phyloP scores from a whole-genome alignment of 2,329 filamentous ascomycete genomes.

The Rugonectria rugulosa region DNA sequence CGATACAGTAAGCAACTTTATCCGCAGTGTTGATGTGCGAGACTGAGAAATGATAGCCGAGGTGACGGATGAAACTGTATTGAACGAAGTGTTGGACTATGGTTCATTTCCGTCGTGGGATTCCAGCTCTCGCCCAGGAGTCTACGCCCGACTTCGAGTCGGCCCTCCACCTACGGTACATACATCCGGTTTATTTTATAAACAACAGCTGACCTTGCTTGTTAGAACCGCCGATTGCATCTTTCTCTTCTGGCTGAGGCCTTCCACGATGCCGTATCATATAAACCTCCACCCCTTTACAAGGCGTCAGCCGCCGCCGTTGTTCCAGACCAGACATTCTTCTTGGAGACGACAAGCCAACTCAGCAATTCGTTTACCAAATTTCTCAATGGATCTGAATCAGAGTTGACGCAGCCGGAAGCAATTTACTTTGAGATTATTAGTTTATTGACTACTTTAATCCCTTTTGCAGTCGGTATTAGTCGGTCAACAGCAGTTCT shows the following conservation, averaged over 20 bases:
- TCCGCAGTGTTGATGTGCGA: fast-evolving
- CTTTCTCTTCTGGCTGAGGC: constrained; percentile 58
- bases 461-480: constrained; percentile 40
- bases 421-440: constrained; percentile 53
- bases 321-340: constrained; percentile 53
- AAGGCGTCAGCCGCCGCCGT: constrained; percentile 53
- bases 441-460: constrained; percentile 49
- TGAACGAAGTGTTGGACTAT: constrained; percentile 59
- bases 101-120: constrained; percentile 60
- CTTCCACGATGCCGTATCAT: constrained; percentile 58
- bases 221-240: constrained; percentile 58
- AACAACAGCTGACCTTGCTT: constrained; percentile 20
- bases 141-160: constrained; percentile 55
- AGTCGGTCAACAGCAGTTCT: constrained; percentile 33
- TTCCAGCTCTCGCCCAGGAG: constrained; percentile 44
- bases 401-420: constrained; percentile 52
- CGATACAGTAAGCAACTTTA: constrained; percentile 52
- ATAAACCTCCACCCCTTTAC: constrained; percentile 58
- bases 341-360: constrained; percentile 51
- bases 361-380: constrained; percentile 52
- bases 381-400: constrained; percentile 44
- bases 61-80: constrained; percentile 47
- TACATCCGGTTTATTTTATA: neutral
- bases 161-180: constrained; percentile 61
- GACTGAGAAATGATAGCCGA: constrained; percentile 46